phyloP scores from a whole-genome alignment of 2,329 filamentous ascomycete genomes.

The Teratosphaeria gauchensis region DNA sequence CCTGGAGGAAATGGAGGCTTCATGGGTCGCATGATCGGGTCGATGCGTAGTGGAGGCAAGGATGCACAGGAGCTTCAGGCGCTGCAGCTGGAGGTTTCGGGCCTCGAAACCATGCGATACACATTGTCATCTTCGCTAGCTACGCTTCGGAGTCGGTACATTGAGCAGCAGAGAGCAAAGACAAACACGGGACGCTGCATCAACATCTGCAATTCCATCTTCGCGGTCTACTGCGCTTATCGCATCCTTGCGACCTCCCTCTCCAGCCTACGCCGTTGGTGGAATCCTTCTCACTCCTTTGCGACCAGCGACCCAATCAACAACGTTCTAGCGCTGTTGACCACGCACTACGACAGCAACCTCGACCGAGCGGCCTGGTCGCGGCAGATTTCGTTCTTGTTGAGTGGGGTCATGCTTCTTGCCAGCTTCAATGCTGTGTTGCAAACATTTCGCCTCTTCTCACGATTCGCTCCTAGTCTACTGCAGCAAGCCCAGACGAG shows the following conservation, averaged over 20 bases:
- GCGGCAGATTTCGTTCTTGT: slow-evolving; percentile 72
- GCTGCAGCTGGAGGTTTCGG: slow-evolving; percentile 65
- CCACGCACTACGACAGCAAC: slow-evolving; percentile 73
- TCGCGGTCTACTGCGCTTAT: slow-evolving; percentile 77
- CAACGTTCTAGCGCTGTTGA: slow-evolving; percentile 68
- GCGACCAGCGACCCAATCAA: slow-evolving; percentile 68
- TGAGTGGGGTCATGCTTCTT: slow-evolving; percentile 73
- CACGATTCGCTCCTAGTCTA: slow-evolving; percentile 62
- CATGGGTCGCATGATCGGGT: slow-evolving; percentile 64
- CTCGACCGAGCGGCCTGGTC: slow-evolving; percentile 77
- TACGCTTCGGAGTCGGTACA: slow-evolving; percentile 52
- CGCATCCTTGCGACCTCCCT: slow-evolving; percentile 64
- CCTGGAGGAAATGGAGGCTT: slow-evolving; percentile 43
- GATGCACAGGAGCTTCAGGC: slow-evolving; percentile 44
- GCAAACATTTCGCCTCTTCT: slow-evolving; percentile 77
- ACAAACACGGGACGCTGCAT: slow-evolving; percentile 58
- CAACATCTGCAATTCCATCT: slow-evolving; percentile 55
- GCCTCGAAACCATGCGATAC: slow-evolving; percentile 69
- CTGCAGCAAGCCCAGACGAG: slow-evolving; percentile 59
- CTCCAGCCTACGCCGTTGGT: slow-evolving; percentile 53
- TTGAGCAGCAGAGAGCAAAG: slow-evolving; percentile 55
- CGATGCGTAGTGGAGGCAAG: slow-evolving; percentile 55
- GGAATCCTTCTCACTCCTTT: slow-evolving; percentile 41
- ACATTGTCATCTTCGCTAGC: slow-evolving; percentile 58
- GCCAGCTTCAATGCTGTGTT: slow-evolving; percentile 72